Base-by-base conservation (phyloP, 768 basidiomycete genomes). In the Lanmaoa rubissima region DNA sequence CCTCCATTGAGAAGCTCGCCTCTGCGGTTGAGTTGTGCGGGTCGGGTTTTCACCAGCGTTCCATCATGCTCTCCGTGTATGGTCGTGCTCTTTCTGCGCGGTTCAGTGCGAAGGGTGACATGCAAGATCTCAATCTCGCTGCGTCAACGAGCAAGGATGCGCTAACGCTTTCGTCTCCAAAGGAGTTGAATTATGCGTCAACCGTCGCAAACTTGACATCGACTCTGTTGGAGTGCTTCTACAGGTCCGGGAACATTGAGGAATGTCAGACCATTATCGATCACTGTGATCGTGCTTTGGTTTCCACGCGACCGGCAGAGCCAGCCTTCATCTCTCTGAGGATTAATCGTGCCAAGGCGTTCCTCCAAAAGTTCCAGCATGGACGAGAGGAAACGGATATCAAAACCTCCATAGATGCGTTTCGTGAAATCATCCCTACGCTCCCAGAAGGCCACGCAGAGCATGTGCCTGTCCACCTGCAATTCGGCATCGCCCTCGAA, bases 241-340 rank as follows among this genome's bases (percentile, higher is more conserved):
- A 46, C 7, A 55, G 24, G n/a, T 48, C 47, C 2, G 54, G 55
- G 40, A 45, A 54, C 31, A 43, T 53, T 10, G 64, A 55, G 14
- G 69, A 70, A 13, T 58, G 56, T 19, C 59, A 58, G 48, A 48
- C n/a, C 34, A 41, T 68, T 47, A 49, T 70, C 11, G 55, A 54
- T 40, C 51, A 59, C 43, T 70, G 69, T 24, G 61, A 70, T 58
- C 56, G 44, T 44, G 57, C 55, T 5, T 47, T 68, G 28, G 48
- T 8, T 43, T 59, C 45, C 21, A 16, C 41, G 12, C 47, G 32
- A 10, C 45, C 49, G 12, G 36, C 40, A 28, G 38, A 54, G 1
- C 21, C 50, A 6, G 31, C 19, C 5, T 21, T 42, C 40, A 6
- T 58, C 45, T 9, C 35, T 14, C 19, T 69, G 32, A 52, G 59